phyloP scores from a whole-genome alignment of 352 stramenopile species.

The Stephanocyclus meneghinianus region DNA sequence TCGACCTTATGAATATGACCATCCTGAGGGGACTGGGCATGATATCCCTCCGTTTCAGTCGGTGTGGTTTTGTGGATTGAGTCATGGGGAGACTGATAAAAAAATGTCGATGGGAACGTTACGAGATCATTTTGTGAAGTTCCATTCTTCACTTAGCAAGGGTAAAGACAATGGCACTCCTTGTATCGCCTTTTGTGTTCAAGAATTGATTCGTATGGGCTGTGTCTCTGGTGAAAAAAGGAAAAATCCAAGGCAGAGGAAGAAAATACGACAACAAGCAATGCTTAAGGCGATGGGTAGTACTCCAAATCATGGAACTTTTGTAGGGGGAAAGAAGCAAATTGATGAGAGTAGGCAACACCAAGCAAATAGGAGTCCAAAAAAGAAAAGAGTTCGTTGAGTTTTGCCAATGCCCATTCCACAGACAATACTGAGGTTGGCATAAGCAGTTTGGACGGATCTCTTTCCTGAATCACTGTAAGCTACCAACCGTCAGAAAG shows the following conservation, averaged over 20 bases:
- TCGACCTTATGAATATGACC: conserved; percentile 72
- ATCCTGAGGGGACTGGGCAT: conserved; percentile 78
- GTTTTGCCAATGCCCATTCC: background rate
- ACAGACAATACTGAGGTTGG: no score
- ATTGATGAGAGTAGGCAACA: no score
- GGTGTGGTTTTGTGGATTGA: conserved; percentile 76
- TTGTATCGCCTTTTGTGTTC: conserved; percentile 44
- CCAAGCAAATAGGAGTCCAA: no score
- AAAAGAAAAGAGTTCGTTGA: background rate
- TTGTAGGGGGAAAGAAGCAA: no score
- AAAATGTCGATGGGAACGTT: conserved; percentile 22
- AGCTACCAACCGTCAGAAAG: no score
- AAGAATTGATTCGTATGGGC: conserved; percentile 54
- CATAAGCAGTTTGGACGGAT: no score
- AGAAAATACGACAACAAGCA: conserved; percentile 51
- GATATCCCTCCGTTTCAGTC: conserved; percentile 68
- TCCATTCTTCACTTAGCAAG: conserved; percentile 17
- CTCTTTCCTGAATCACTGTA: no score
- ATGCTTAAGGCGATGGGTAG: background rate
- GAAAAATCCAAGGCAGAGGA: conserved; percentile 73
- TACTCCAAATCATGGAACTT: no score
- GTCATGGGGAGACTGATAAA: conserved; percentile 13
- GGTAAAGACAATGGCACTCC: conserved; percentile 1
- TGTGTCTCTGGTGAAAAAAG: conserved; percentile 62
- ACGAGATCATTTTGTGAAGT: conserved; percentile 31